A percentile compares a stretch with the other conserved stretches of the same genome.
Conservation (phyloP, 176 grass and related monocot species). For the Aegilops longissima region DNA sequence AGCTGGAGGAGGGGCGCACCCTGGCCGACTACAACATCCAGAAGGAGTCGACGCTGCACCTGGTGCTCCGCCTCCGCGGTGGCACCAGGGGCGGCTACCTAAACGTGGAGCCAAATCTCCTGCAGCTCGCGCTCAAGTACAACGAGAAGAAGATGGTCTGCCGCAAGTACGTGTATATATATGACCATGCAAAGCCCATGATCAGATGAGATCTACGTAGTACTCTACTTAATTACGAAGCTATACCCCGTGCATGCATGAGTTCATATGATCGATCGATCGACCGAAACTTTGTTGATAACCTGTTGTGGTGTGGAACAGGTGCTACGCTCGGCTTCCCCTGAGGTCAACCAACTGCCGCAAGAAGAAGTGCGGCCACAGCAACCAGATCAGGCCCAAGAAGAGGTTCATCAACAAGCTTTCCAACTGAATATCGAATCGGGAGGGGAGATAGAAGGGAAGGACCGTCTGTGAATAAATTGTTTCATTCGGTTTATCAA, state of each 20-base stretch:
- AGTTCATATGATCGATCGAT: neutral
- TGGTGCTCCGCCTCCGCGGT: conserved; percentile 57
- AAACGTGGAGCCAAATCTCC: neutral
- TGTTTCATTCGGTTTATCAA: neutral
- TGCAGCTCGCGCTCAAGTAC: conserved; percentile 1
- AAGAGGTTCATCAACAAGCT: neutral
- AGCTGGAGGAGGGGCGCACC: conserved; percentile 67
- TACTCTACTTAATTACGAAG: too few species aligned
- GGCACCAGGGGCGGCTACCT: conserved; percentile 6
- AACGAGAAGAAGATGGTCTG: conserved; percentile 1
- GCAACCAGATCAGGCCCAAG: neutral
- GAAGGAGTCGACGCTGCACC: conserved; percentile 68
- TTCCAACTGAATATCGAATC: neutral
- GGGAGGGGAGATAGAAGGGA: too few species aligned
- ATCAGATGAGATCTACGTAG: too few species aligned
- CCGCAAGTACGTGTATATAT: neutral
- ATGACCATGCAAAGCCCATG: neutral
- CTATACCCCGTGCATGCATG: neutral
- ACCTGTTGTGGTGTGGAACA: neutral
- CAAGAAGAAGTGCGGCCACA: conserved; percentile 1
- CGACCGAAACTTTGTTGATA: too few species aligned
- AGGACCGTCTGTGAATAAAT: neutral
- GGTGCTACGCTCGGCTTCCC: neutral
- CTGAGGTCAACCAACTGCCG: neutral
- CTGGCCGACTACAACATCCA: conserved; percentile 73